Base-by-base conservation (phyloP, 345 rosid genomes). In the Erysimum cheiranthoides region DNA sequence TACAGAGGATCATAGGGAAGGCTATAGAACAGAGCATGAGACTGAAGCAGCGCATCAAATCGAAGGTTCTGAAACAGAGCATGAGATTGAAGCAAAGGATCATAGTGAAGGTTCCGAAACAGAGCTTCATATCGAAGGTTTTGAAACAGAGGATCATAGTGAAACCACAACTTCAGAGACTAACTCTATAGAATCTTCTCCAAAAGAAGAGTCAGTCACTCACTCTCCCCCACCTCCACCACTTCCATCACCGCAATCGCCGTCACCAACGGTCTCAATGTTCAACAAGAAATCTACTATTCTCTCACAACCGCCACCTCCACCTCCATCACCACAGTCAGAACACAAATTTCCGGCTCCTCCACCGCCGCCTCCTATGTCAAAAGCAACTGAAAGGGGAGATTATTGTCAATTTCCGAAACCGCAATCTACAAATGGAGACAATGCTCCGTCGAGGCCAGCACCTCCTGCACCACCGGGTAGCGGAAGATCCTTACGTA, bases 391-490 rank as follows among this genome's bases (percentile, higher is more conserved):
- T 25, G 45, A 80, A 68, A 16, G 78, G 74, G 45, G 59, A 34
- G 58, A 17, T 16, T 38, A 30, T 47, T 27, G 74, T 56, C 62
- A 36, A 5, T 83, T 78, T 31, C 46, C 71, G 1, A 68, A 72
- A 7, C 17, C 67, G 36, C 52, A 82, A 16, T 79, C 56, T 34
- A 43, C 1, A 10, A 67, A 40, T 6, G 73, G 73, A 18, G 36
- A 38, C 11, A 10, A 40, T 50, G 49, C 38, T 35, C 18, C 52
- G 16, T 71, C 76, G 10, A 85, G 71, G 65, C 79, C 82, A 11
- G 50, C 82, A 8, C 89, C 85, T 50, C 85, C 86, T 0, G 83
- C 82, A 32, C 92, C 90, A 40, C 92, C 91, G 8, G 88, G 86
- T 54, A 76, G 73, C 8, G 88, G 53, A 46, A 86, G 72, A 69